Base-by-base conservation (phyloP, 1,139 yeast species). In the Eremothecium gossypii region DNA sequence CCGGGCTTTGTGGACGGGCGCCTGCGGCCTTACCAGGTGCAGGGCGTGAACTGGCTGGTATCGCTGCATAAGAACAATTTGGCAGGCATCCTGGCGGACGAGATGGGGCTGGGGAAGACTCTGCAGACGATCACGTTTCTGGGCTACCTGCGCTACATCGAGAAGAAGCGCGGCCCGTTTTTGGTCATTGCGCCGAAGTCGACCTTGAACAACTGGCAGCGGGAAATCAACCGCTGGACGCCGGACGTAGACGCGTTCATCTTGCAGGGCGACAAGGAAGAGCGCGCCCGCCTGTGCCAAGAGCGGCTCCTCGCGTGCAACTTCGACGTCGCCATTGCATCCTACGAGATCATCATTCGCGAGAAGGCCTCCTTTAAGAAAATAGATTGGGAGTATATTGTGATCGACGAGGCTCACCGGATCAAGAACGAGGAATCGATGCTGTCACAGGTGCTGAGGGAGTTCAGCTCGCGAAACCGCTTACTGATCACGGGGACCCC, bases 41-140 rank as follows among this genome's bases (percentile, higher is more conserved):
- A 84, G 60, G 97, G 97, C 43, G 71, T 89, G 50, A 89, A 89
- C 65, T 89, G 97, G 97, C 68, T 89, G 55, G 77, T 87, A 17
- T 76, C 87, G 1, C 67, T 89, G 44, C 81, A 83, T 57, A 93
- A 84, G 52, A 86, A 89, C 64, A 79, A 82, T 54, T 72, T 89
- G 43, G 79, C 93, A 1, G 97, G 97, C 39, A 89, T 91, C 39
- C 71, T 91, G 45, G 98, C 98, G 8, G 98, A 91, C 65, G 98
- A 91, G 64, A 91, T 91, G 98, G 98, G 98, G 1, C 72, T 91
- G 45, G 98, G 98, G 46, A 91, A 91, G 61, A 91, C 98, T 1
- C 70, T 91, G 46, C 98, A 91, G 62, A 86, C 96, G 0, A 86
- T 91, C 46, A 78, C 97, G 5, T 83, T 83, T 52, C 65, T 83